Evolutionary conservation across 768 basidiomycete species (phyloP).

Genomic region (Daedaleopsis nitida): DNA sequence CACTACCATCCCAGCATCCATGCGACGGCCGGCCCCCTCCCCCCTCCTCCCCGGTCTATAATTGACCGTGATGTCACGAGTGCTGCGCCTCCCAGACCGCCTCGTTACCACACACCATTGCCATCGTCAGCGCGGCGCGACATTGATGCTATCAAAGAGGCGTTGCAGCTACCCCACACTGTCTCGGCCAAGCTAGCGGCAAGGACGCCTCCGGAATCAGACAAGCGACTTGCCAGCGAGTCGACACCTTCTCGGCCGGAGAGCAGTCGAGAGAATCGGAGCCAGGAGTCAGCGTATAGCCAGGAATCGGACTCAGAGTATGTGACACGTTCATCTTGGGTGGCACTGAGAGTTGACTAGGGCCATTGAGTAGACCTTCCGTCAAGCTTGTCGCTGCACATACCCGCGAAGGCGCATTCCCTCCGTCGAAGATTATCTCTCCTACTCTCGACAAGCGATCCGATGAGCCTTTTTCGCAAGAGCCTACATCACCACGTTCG

Average conservation of each 20-base stretch:
- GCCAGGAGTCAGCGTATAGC: conserved; percentile 15
- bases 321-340: background rate
- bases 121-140: conserved; percentile 38
- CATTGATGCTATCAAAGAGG: conserved; percentile 59
- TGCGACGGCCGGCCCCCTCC: conserved; percentile 72
- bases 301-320: conserved; percentile 21
- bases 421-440: conserved; percentile 41
- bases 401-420: conserved; percentile 67
- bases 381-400: conserved; percentile 30
- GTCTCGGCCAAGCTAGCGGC: conserved; percentile 40
- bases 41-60: conserved; percentile 64
- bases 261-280: conserved; percentile 4
- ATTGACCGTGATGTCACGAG: conserved; percentile 51
- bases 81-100: conserved; percentile 64
- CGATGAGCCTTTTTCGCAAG: conserved; percentile 15
- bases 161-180: conserved; percentile 58
- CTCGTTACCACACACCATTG: conserved; percentile 38
- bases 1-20: conserved; percentile 69
- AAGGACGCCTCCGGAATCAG: conserved; percentile 22
- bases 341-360: background rate
- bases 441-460: conserved; percentile 16
- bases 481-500: background rate
- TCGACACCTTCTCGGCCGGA: conserved; percentile 3
- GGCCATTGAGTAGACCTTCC: conserved; percentile 5
- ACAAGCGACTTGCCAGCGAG: conserved; percentile 6